Conservation (phyloP, 257 asterid species). For the Solanum ossicruentum region DNA sequence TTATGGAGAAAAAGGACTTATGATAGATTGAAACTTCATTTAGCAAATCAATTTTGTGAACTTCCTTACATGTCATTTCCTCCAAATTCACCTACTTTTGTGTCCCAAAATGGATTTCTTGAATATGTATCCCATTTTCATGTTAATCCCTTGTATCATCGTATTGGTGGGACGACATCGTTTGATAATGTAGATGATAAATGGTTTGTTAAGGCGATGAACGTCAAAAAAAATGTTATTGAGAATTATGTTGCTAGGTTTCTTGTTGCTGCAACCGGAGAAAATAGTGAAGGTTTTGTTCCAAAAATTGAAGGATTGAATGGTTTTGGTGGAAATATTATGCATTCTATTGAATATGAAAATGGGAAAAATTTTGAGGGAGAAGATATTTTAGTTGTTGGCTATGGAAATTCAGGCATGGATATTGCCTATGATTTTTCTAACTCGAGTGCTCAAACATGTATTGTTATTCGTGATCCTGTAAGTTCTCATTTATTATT, state of each 20-base stretch:
- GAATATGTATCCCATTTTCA: too few species aligned
- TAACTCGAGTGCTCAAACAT: too few species aligned
- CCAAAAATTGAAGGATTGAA: slow-evolving; percentile 25
- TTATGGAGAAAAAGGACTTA: too few species aligned
- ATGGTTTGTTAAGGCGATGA: slow-evolving; percentile 19
- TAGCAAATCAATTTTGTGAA: slow-evolving; percentile 25
- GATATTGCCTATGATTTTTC: slow-evolving; percentile 50
- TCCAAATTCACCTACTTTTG: slow-evolving; percentile 18
- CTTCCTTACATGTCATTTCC: slow-evolving; percentile 48
- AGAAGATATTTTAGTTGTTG: slow-evolving; percentile 34
- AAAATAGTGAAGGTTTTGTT: slow-evolving; percentile 28
- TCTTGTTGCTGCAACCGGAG: slow-evolving; percentile 21
- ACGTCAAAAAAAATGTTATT: neutral
- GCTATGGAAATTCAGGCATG: slow-evolving; percentile 72
- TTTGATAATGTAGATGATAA: neutral
- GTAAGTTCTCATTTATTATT: slow-evolving; percentile 8
- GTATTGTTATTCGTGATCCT: slow-evolving; percentile 30
- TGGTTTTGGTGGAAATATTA: slow-evolving; percentile 13
- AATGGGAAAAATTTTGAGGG: too few species aligned
- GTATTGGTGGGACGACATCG: slow-evolving; percentile 11
- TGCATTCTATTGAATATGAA: too few species aligned
- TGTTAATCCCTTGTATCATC: slow-evolving; percentile 7
- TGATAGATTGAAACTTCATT: too few species aligned
- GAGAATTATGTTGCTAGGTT: slow-evolving; percentile 3
- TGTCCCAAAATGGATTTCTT: slow-evolving; percentile 18